Evolutionary conservation across 2,329 filamentous ascomycete species (phyloP), one percentile per base, ranked within the genome.

Genomic region (Neopestalotiopsis sp.): DNA sequence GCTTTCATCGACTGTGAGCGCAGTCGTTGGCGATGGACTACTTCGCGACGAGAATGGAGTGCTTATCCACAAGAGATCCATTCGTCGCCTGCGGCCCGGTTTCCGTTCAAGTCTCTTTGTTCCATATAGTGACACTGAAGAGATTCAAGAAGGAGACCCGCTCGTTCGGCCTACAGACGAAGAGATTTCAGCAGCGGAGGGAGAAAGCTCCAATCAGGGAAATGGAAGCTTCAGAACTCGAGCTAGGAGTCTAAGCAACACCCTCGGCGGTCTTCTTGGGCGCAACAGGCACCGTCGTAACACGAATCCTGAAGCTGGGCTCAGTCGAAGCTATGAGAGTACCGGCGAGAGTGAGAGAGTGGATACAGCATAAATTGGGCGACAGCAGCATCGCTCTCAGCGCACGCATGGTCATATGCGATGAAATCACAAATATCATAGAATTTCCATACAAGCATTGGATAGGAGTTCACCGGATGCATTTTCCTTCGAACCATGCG

Each of bases 1-100:
- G 0, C 81, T 90, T 42, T 88, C 87, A 1, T 89, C 87, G 0
- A 89, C 88, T 1, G 85, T 90, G 49, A 88, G 83, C 20, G 86
- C 86, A 0, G 86, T 88, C 0, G 85, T 90, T 58, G 85, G 87
- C 57, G 88, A 90, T 71, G 86, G 83, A 12, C 81, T 89, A 38
- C 80, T 88, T 1, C 80, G 85, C 12, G 82, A 83, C 40, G 80
- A 84, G 17, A 82, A 84, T 32, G 78, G 76, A 40, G 76, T 82
- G 0, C 73, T 80, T 24, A 69, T 81, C 5, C 81, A 81, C 56
- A 82, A 80, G 67, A 82, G 83, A 10, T 85, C 85, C 9, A 78
- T 84, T 62, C 79, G 83, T 61, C 82, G 86, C 13, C 80, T 85
- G 67, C 81, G 85, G 61, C 84, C 84, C 9, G 84, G 83, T 64